Evolutionary conservation across 306 rosid species (phyloP), one percentile per base, ranked within the genome.

Genomic region (Abrus precatorius): DNA sequence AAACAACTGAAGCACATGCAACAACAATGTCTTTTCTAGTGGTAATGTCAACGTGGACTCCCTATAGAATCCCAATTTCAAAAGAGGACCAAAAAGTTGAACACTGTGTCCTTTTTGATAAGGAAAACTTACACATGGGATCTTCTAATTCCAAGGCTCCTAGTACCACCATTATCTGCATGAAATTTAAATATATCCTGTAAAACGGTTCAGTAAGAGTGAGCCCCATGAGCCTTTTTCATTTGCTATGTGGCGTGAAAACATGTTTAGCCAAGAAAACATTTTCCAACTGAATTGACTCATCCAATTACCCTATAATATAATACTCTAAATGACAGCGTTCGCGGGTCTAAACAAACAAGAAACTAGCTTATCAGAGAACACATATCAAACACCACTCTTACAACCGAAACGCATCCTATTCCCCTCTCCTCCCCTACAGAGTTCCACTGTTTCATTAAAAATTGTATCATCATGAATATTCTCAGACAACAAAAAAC

Each of bases 381-480:
- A 7, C 34, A 40, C 30, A 33, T 30, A 62, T 41, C 79, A 59
- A 80, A 80, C 66, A 72, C 59, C 56, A 49, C 49, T 28, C 43
- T 13, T 61, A 50, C 84, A 80, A 44, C 3, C 8, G 29, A 71
- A 66, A 55, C 45, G 28, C 44, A 55, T 55, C 71, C 63, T 63
- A 72, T 64, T 83, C 33, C 12, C 48, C 41, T 50, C 34, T 50
- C 61, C 40, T 52, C 32, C 63, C 14, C 80, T 7, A 53, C 75
- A 66, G 71, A 7, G 30, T 43, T 36, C 60, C 70, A 74, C 84
- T 84, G 84, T 84, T 79, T 28, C 77, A 79, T 84, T 79, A 52
- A 41, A 64, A 76, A 69, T 20, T 64, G 60, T 34, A 77, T 13
- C 62, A 56, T 20, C 71, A 27, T 29, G 49, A 72, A 78, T 43